phyloP scores from a whole-genome alignment of 371 early-diverging fungal genomes.

The Cokeromyces recurvatus region DNA sequence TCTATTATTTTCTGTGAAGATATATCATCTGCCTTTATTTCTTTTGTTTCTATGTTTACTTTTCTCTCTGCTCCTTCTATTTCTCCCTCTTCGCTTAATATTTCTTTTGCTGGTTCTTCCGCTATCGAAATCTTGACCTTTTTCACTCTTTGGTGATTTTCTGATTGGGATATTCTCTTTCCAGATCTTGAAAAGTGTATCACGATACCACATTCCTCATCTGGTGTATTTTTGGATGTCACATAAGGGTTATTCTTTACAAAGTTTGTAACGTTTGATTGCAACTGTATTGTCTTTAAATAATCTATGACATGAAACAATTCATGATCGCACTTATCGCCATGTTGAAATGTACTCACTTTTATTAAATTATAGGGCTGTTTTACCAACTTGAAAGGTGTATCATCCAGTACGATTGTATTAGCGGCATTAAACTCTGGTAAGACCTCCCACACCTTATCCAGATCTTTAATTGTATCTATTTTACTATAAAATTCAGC shows the following conservation, averaged over 20 bases:
- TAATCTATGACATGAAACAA: constrained; percentile 43
- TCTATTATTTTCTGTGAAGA: too few relatives aligned
- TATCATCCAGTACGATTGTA: constrained; percentile 68
- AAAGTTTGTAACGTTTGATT: constrained; percentile 44
- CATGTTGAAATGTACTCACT: constrained; percentile 15
- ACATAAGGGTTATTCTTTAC: constrained; percentile 39
- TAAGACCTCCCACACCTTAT: constrained; percentile 38
- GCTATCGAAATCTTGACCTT: too few relatives aligned
- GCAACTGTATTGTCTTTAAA: constrained; percentile 29
- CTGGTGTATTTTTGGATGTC: too few relatives aligned
- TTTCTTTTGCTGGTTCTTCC: too few relatives aligned
- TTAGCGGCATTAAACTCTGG: constrained; percentile 54
- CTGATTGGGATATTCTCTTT: too few relatives aligned
- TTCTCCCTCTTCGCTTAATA: not conserved
- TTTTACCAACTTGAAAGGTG: constrained; percentile 46
- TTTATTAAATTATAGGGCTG: constrained; percentile 63
- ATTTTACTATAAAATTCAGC: constrained; percentile 45
- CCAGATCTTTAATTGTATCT: constrained; percentile 59
- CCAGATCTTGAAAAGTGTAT: too few relatives aligned
- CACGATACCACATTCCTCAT: too few relatives aligned
- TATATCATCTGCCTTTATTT: too few relatives aligned
- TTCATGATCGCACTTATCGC: constrained; percentile 35
- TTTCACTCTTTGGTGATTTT: too few relatives aligned
- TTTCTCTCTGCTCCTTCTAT: too few relatives aligned
- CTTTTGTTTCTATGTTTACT: too few relatives aligned